Evolutionary conservation across 2,329 filamentous ascomycete genomes (phyloP).

Genomic region (Myriosclerotinia curreyana): DNA sequence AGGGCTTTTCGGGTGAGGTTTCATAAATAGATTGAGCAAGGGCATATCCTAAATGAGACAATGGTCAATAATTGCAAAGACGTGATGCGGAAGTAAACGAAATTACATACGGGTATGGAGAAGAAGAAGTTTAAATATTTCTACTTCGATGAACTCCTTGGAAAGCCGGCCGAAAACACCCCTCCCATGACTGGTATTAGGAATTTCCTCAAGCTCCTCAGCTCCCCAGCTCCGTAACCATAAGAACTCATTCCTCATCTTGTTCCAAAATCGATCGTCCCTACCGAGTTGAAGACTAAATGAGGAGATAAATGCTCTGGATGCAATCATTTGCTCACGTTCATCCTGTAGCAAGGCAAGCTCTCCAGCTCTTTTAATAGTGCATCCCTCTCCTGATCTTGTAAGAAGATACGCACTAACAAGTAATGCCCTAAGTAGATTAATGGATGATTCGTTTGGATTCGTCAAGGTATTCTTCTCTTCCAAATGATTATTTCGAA

Average conservation of each 20-base stretch:
- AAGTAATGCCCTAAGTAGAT: slow-evolving; percentile 61
- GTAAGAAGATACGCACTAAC: slow-evolving; percentile 58
- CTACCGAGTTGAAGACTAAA: slow-evolving; percentile 46
- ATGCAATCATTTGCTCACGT: slow-evolving; percentile 60
- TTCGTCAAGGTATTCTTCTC: slow-evolving; percentile 63
- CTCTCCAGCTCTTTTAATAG: slow-evolving; percentile 56
- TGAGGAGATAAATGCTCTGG: slow-evolving; percentile 48
- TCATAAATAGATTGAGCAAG: slow-evolving; percentile 63
- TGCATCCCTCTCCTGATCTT: slow-evolving; percentile 48
- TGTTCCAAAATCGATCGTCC: slow-evolving; percentile 63
- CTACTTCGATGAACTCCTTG: slow-evolving; percentile 61
- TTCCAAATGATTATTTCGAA: slow-evolving; percentile 54
- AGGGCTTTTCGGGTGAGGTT: slow-evolving; percentile 47
- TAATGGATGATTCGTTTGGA: slow-evolving; percentile 53
- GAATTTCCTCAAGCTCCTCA: slow-evolving; percentile 43
- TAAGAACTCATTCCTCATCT: slow-evolving; percentile 60
- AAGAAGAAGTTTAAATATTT: slow-evolving; percentile 67
- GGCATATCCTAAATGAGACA: slow-evolving; percentile 50
- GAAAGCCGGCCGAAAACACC: slow-evolving; percentile 55
- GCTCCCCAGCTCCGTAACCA: slow-evolving; percentile 74
- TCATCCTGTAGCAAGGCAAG: slow-evolving; percentile 61
- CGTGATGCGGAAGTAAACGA: slow-evolving; percentile 18
- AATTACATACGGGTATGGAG: slow-evolving; percentile 54
- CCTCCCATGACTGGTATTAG: slow-evolving; percentile 44
- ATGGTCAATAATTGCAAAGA: neutral